Base-by-base conservation (phyloP, 768 basidiomycete genomes). In the Mycena venus region DNA sequence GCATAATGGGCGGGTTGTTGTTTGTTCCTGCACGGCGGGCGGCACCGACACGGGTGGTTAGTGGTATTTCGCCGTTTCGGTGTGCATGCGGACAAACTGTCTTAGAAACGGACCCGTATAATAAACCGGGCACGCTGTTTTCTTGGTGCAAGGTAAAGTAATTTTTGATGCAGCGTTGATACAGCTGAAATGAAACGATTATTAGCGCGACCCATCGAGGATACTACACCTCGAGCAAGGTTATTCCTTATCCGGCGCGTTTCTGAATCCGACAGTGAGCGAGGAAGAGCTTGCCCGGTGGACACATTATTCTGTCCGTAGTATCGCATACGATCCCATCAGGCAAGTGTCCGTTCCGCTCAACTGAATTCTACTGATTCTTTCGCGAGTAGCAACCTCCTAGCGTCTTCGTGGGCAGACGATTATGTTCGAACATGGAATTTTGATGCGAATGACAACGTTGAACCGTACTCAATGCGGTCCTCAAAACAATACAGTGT, bases 221-320 rank as follows among this genome's bases (percentile, higher is more conserved):
- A 59, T 62, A 29, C 21, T 44, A 19, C 40, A 78, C 44, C 71
- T 72, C 61, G 73, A 56, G 40, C 49, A 65, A 75, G 49, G 67
- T 71, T 36, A 38, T 36, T 58, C 27, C 23, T 40, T 14, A 23
- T 31, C 14, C 27, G 44, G 27, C 32, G 19, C 56, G 31, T 25
- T 62, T 38, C 23, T 25, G 11, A 17, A 36, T 36, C 31, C 42
- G 21, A 32, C 29, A 21, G 61, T 17, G 69, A 53, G 63, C 53
- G 14, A 29, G 21, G 51, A 23, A 79, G 81, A 75, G 49, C 73
- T 68, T 40, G 69, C 72, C 11, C 17, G 17, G 7, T 81, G 65
- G 21, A 91, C 90, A 74, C 84, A 91, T 72, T 92, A 91, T 71
- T 84, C 88, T 0, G 86, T 93, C 0, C 86, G 88, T 60, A 90